A percentile compares a stretch with the other conserved stretches of the same genome.
phyloP scores from a whole-genome alignment of 345 rosid genomes.

The Schrenkiella parvula region DNA sequence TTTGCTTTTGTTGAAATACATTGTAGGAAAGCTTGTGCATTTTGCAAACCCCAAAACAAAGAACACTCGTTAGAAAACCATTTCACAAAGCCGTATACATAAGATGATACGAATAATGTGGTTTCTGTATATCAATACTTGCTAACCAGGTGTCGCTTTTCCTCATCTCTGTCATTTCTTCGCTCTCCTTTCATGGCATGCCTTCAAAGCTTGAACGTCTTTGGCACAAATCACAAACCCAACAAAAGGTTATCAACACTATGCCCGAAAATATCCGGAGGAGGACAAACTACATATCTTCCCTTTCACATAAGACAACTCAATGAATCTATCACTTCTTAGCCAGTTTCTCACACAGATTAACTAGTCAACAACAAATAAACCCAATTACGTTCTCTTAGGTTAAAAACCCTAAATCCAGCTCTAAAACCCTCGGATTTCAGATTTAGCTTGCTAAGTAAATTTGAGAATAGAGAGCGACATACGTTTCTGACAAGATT shows the following conservation, averaged over 20 bases:
- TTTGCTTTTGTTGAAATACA: neutral
- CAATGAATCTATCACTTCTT: neutral
- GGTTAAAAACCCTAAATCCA: conserved; percentile 2
- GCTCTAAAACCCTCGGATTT: conserved; percentile 4
- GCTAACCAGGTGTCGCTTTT: neutral
- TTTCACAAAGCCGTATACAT: neutral
- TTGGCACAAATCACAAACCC: conserved; percentile 17
- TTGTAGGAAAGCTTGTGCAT: neutral
- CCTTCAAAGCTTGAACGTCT: conserved; percentile 38
- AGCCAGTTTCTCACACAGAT: neutral
- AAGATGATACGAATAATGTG: too few species aligned
- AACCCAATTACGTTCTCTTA: neutral
- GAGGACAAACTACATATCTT: neutral
- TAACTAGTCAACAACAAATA: neutral
- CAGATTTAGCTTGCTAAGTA: neutral
- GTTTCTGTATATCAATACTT: conserved; percentile 12
- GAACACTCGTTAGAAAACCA: neutral
- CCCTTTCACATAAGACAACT: neutral
- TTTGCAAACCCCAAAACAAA: neutral
- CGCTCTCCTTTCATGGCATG: conserved; percentile 23
- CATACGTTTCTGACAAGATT: conserved; percentile 74
- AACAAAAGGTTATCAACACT: neutral
- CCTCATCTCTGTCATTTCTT: conserved; percentile 32
- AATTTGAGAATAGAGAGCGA: neutral
- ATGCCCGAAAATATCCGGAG: neutral